A percentile compares a stretch with the other conserved stretches of the same genome.
Evolutionary conservation across 352 stramenopile genomes (phyloP).

Genomic region (Phytophthora uliginosa): DNA sequence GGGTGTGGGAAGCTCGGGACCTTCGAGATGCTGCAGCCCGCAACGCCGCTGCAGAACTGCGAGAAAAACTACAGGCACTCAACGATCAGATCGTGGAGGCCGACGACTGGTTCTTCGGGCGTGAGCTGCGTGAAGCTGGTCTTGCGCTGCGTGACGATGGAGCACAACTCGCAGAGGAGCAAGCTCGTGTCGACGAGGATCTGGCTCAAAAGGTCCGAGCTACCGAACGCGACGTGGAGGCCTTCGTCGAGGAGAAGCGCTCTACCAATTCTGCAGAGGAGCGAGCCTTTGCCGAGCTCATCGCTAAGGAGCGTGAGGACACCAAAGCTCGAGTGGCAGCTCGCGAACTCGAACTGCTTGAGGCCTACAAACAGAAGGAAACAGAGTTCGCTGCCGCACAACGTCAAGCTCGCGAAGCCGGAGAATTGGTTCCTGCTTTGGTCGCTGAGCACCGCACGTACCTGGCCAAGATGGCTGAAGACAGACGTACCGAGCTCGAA

Average conservation of each 20-base stretch:
- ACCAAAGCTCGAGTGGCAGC: slow-evolving; percentile 57
- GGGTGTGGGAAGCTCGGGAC: slow-evolving; percentile 87
- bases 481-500: slow-evolving; percentile 69
- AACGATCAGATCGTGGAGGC: slow-evolving; percentile 89
- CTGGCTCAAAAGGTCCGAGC: slow-evolving; percentile 80
- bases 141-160: slow-evolving; percentile 69
- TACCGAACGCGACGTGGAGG: slow-evolving; percentile 86
- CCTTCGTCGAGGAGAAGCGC: slow-evolving; percentile 81
- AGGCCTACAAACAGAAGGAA: slow-evolving; percentile 77
- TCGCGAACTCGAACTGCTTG: slow-evolving; percentile 84
- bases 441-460: slow-evolving; percentile 88
- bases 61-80: slow-evolving; percentile 61
- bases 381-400: slow-evolving; percentile 80
- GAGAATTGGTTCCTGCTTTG: slow-evolving; percentile 67
- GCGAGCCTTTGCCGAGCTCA: slow-evolving; percentile 70
- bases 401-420: slow-evolving; percentile 68
- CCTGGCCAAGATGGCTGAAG: slow-evolving; percentile 84
- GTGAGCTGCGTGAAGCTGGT: slow-evolving; percentile 89
- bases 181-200: slow-evolving; percentile 81
- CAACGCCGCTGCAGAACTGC: slow-evolving; percentile 62
- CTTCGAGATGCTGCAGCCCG: slow-evolving; percentile 56
- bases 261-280: slow-evolving; percentile 64
- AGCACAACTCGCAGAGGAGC: slow-evolving; percentile 61
- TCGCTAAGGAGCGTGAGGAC: slow-evolving; percentile 67
- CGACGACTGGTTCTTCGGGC: slow-evolving; percentile 96